A percentile compares a stretch with the other conserved stretches of the same genome.
These are phyloP conservation scores for Wallacemonas rigidus DNA, from an alignment of 208 protist genomes.

Conservation along the genomic window DNA sequence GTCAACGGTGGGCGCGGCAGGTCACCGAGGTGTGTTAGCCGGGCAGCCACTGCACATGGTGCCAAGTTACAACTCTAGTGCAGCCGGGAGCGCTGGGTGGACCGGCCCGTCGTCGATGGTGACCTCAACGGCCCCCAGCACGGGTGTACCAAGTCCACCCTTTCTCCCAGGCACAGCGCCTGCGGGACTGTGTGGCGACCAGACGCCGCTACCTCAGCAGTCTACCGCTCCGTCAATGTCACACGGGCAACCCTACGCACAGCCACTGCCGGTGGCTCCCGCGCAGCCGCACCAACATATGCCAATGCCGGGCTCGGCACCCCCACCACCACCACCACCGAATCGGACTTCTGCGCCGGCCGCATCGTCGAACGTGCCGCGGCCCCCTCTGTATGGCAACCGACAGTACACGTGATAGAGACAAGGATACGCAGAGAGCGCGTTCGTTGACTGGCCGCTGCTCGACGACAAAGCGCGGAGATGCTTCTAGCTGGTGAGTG, in stretches of 20 bases:
- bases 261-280: no score
- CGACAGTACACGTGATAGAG: background rate
- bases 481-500: no score
- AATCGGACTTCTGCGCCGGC: background rate
- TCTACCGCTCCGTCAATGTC: background rate
- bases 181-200: background rate
- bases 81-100: background rate
- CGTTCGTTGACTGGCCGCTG: no score
- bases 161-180: constrained; percentile 1
- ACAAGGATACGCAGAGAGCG: no score
- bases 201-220: constrained; percentile 7
- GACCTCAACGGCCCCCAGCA: constrained; percentile 9
- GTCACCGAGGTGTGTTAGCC: background rate
- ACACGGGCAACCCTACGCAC: no score
- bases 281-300: no score
- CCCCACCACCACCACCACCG: background rate
- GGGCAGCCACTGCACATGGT: background rate
- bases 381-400: background rate
- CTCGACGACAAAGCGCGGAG: no score
- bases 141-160: background rate
- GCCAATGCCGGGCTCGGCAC: no score
- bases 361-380: background rate
- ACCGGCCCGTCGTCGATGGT: constrained; percentile 9
- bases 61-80: background rate
- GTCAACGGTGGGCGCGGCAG: no score